Base-by-base conservation (phyloP, 129 eudicot genomes). In the carrot (Daucus carota) region DNA sequence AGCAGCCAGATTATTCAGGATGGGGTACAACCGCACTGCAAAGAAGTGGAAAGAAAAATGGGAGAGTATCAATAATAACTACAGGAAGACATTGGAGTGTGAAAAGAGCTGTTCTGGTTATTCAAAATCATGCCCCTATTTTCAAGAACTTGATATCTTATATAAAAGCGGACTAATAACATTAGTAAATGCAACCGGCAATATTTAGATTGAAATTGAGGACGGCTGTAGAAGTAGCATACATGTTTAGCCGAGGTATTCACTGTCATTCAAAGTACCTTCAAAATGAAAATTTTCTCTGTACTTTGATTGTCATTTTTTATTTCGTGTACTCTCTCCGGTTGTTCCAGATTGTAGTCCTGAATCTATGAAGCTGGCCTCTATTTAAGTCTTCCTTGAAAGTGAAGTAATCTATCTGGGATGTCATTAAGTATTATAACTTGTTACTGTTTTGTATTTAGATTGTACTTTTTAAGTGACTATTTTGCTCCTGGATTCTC, bases 41-140 rank as follows among this genome's bases (percentile, higher is more conserved):
- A 84, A 81, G 81, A 90, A 80, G 77, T 90, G 90, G 80, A 90
- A 83, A 78, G 92, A 90, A 84, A 90, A 90, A 75, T 90, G 96
- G 92, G 96, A 90, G 50, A 90, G 86, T 73, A 88, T 90, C 41
- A 90, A 84, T 66, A 90, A 90, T 81, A 88, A 90, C 82, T 90
- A 81, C 28, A 82, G 75, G 76, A 84, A 77, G 77, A 76, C 85
- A 6, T 63, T 41, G 73, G 87, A 85, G 73, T 80, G 65, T 34
- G 85, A 83, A 48, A 83, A 79, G 67, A 85, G 72, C 77, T 47
- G 77, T 31, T 18, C 77, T 20, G 81, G 76, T 22, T 73, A 76
- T 74, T 38, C 75, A 62, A 74, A 83, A 77, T 38, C 76, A 40
- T 86, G 93, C 79, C 77, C 86, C 20, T 86, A 88, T 73, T 88